phyloP scores from a whole-genome alignment of 176 grass and related monocot genomes.

The Zizania latifolia region DNA sequence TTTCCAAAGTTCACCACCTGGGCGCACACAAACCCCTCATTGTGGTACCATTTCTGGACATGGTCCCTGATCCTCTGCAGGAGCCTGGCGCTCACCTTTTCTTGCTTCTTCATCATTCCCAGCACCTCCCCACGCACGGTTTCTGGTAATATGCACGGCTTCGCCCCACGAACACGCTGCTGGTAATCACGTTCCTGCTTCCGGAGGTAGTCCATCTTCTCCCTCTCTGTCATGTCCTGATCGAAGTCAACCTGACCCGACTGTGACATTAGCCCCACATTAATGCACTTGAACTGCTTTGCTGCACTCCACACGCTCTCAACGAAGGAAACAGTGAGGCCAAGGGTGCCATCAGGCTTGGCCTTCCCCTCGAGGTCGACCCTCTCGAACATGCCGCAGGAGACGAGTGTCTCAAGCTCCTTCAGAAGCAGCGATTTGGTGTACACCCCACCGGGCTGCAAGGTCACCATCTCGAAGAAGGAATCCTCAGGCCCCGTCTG shows the following conservation, averaged over 20 bases:
- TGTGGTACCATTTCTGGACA: conserved; percentile 86
- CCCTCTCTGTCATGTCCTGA: conserved; percentile 84
- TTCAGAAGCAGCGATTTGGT: conserved; percentile 75
- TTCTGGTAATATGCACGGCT: conserved; percentile 57
- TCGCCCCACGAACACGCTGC: conserved; percentile 52
- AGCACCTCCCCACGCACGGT: conserved; percentile 55
- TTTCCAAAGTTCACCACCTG: conserved; percentile 87
- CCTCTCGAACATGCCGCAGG: conserved; percentile 88
- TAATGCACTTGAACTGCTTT: conserved; percentile 75
- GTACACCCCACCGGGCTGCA: conserved; percentile 80
- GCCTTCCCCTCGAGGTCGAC: conserved; percentile 77
- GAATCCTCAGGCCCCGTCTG: conserved; percentile 65
- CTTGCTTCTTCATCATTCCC: conserved; percentile 69
- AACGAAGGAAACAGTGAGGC: conserved; percentile 57
- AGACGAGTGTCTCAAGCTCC: conserved; percentile 78
- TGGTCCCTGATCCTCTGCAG: conserved; percentile 81
- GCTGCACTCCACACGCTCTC: conserved; percentile 79
- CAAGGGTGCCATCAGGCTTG: conserved; percentile 77
- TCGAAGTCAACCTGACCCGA: conserved; percentile 67
- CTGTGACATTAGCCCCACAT: conserved; percentile 71
- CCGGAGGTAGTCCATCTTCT: conserved; percentile 79
- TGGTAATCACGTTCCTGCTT: conserved; percentile 82
- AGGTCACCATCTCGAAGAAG: conserved; percentile 86
- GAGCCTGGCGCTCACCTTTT: conserved; percentile 71
- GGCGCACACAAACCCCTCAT: conserved; percentile 83